A percentile compares a stretch with the other conserved stretches of the same genome.
Conservation (phyloP, 805 yeast genomes). For the Lachancea mirantina region DNA sequence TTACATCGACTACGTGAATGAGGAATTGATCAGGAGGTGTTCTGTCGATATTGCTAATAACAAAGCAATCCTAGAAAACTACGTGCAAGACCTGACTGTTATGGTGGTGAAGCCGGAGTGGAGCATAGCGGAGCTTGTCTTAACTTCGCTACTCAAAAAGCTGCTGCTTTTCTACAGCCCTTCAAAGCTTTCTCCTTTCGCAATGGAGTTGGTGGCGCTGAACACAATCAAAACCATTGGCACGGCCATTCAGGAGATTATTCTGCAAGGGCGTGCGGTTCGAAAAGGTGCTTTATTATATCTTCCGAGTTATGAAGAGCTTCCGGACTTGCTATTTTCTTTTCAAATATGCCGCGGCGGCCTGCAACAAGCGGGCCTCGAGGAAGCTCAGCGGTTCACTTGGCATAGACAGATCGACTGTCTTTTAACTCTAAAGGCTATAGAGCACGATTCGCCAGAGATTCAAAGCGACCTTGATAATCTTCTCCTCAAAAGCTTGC, state of each 20-base stretch:
- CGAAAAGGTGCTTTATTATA: not conserved
- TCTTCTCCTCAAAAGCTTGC: too few relatives aligned
- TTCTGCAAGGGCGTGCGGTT: constrained; percentile 7
- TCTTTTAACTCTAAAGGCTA: not conserved
- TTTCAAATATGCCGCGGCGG: too few relatives aligned
- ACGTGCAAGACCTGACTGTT: constrained; percentile 49
- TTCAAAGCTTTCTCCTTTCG: constrained; percentile 33
- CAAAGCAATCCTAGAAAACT: constrained; percentile 41
- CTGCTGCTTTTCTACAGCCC: constrained; percentile 35
- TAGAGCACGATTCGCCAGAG: too few relatives aligned
- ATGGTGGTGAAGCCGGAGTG: constrained; percentile 52
- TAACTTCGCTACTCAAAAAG: constrained; percentile 39
- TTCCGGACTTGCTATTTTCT: too few relatives aligned
- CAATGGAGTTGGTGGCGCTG: constrained; percentile 44
- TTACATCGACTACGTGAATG: constrained; percentile 21
- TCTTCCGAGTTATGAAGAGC: too few relatives aligned
- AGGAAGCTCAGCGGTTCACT: too few relatives aligned
- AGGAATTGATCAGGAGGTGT: constrained; percentile 18
- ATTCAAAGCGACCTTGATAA: too few relatives aligned
- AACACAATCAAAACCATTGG: constrained; percentile 62
- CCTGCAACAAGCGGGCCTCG: too few relatives aligned
- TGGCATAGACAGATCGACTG: constrained; percentile 5
- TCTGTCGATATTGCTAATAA: constrained; percentile 24
- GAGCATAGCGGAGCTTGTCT: constrained; percentile 49
- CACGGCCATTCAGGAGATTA: constrained; percentile 35